Percentiles rank a stretch among this genome's conserved stretches.
These are phyloP conservation scores for Emergomyces pasteurianus DNA, from an alignment of 2,329 filamentous ascomycete species.

Conservation along the genomic window DNA sequence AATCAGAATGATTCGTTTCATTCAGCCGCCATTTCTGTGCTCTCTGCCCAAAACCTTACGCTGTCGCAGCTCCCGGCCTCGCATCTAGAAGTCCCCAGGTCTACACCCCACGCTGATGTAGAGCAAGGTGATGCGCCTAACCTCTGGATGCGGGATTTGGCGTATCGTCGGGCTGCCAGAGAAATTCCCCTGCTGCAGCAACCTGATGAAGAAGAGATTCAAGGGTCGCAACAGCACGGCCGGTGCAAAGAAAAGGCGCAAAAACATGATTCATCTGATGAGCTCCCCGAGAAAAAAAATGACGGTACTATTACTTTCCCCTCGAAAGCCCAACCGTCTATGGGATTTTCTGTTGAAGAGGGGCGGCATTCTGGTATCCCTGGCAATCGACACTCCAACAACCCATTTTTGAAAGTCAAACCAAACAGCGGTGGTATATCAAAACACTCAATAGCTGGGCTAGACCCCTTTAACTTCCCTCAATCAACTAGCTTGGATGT, in stretches of 20 bases:
- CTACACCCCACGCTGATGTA: not conserved
- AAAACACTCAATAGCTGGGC: not conserved
- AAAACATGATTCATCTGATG: not conserved
- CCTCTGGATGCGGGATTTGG: not conserved
- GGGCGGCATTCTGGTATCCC: not conserved
- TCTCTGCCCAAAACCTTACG: not conserved
- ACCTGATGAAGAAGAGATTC: not conserved
- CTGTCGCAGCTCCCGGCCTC: not conserved
- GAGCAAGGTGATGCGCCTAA: not conserved
- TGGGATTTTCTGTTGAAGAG: not conserved
- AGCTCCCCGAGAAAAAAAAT: not conserved
- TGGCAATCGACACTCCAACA: slow-evolving; percentile 25
- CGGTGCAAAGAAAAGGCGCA: not conserved
- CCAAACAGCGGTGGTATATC: slow-evolving; percentile 4
- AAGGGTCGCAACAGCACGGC: not conserved
- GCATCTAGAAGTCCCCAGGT: no score
- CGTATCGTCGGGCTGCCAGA: not conserved
- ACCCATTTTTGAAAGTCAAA: slow-evolving; percentile 26
- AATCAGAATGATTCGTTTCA: not conserved
- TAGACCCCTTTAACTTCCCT: not conserved
- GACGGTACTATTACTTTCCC: not conserved
- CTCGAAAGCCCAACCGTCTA: not conserved
- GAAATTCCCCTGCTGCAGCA: no score
- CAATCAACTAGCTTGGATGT: not conserved
- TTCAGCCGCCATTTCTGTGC: not conserved